Base-by-base conservation (phyloP, 2,329 filamentous ascomycete genomes). In the Clonostachys sp. region DNA sequence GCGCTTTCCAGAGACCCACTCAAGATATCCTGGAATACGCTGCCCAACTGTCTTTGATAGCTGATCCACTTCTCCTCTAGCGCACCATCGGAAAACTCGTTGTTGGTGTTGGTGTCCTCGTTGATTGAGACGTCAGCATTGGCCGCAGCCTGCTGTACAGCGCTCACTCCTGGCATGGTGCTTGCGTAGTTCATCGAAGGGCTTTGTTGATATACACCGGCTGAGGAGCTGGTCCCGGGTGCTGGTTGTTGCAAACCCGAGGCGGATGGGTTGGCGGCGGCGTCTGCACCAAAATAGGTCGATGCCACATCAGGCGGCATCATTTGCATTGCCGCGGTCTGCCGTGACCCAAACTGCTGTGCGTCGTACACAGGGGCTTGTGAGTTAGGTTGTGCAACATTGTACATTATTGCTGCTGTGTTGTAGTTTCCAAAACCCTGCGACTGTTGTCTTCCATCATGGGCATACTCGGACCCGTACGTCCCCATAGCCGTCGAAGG, bases 281-380 rank as follows among this genome's bases (percentile, higher is more conserved):
- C 64, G 16, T 66, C 59, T 46, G 53, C 40, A 12, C 49, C 57
- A 68, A 90, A 91, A 74, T 94, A 96, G 61, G 86, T 85, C 71
- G 85, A 77, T 62, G 85, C 56, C 44, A 67, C 63, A 45, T 68
- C 65, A 7, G 62, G 61, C 38, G 62, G 54, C 64, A 81, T 75
- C 70, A 90, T 87, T 64, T 90, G 87, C 70, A 94, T 81, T 51
- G 80, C 81, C 75, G 86, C 82, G 70, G 86, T 80, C 62, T 90
- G 87, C 73, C 87, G 84, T 57, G 83, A 74, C 61, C 84, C 78
- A 72, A 90, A 95, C 62, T 85, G 85, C 63, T 84, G 81, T 61
- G 82, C 73, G 67, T 92, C 87, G 72, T 95, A 95, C 69, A 86
- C 75, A 72, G 81, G 65, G 70, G 72, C 74, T 68, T 81, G 80